These are phyloP conservation scores for Myxozyma kluyveri DNA, from an alignment of 805 yeast genomes.

Conservation along the genomic window DNA sequence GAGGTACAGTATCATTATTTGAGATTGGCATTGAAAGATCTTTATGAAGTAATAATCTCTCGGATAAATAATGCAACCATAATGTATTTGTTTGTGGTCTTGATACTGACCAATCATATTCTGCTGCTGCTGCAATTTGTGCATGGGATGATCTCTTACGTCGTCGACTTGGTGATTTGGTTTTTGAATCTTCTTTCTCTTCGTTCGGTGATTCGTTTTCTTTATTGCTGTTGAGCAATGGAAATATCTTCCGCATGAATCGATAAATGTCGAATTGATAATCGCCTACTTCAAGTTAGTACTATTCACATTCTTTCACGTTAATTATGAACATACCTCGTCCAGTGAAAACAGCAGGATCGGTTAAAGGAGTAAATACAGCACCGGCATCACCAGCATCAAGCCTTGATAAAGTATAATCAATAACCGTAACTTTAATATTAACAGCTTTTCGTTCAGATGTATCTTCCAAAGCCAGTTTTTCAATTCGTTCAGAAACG, in stretches of 20 bases:
- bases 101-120: constrained; percentile 49
- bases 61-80: constrained; percentile 65
- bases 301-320: neutral
- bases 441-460: constrained; percentile 6
- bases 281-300: constrained; percentile 43
- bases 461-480: constrained; percentile 16
- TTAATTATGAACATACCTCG: constrained; percentile 30
- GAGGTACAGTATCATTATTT: too few relatives aligned
- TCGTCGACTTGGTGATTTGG: too few relatives aligned
- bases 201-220: constrained; percentile 40
- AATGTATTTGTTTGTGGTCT: constrained; percentile 54
- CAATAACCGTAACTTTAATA: constrained; percentile 52
- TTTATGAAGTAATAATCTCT: constrained; percentile 48
- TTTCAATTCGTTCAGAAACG: constrained; percentile 23
- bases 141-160: constrained; percentile 13
- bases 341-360: constrained; percentile 60
- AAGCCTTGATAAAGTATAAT: constrained; percentile 56
- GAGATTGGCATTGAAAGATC: constrained; percentile 30
- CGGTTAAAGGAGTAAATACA: constrained; percentile 58
- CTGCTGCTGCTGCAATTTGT: neutral
- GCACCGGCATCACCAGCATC: constrained; percentile 35
- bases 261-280: constrained; percentile 62
- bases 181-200: constrained; percentile 49
- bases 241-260: constrained; percentile 43
- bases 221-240: constrained; percentile 2